phyloP scores from a whole-genome alignment of 2,329 filamentous ascomycete species.

The Venturia aucupariae region DNA sequence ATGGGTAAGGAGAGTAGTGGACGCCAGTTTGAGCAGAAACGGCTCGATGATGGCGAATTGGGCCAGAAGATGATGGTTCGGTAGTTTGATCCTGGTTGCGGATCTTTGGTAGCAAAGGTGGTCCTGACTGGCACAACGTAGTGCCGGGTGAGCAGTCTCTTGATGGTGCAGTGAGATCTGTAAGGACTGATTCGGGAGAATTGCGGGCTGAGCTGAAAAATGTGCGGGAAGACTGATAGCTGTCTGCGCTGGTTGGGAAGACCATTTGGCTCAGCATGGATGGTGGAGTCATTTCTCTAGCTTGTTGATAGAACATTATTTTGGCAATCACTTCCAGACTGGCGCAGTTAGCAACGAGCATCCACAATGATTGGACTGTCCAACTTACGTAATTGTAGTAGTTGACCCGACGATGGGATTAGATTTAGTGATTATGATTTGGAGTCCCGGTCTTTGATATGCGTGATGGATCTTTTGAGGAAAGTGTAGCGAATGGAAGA shows the following conservation, averaged over 20 bases:
- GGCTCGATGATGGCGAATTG: constrained; percentile 49
- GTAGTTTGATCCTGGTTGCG: constrained; percentile 73
- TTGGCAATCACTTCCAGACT: constrained; percentile 20
- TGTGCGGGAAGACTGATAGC: constrained; percentile 11
- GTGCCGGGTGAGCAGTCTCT: constrained; percentile 7
- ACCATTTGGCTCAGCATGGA: constrained; percentile 27
- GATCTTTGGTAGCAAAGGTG: constrained; percentile 76
- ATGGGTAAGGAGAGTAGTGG: constrained; percentile 12
- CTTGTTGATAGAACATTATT: constrained; percentile 27
- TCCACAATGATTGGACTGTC: constrained; percentile 16
- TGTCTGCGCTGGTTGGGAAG: constrained; percentile 30
- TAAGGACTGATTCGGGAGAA: constrained; percentile 13
- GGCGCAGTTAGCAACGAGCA: constrained; percentile 28
- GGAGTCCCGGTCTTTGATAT: constrained; percentile 37
- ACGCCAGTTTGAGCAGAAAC: constrained; percentile 41
- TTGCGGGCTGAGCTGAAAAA: constrained; percentile 48
- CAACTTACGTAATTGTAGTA: constrained; percentile 25
- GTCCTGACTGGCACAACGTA: constrained; percentile 37
- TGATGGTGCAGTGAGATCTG: constrained; percentile 5
- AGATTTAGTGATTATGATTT: constrained; percentile 27
- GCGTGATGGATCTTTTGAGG: constrained; percentile 20
- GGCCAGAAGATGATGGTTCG: constrained; percentile 43
- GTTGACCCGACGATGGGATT: constrained; percentile 23
- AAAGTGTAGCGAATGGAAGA: constrained; percentile 26
- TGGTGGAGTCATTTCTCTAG: constrained; percentile 37